Conservation (phyloP, 23 red algal genomes). For the Pyropia haitanensis region DNA sequence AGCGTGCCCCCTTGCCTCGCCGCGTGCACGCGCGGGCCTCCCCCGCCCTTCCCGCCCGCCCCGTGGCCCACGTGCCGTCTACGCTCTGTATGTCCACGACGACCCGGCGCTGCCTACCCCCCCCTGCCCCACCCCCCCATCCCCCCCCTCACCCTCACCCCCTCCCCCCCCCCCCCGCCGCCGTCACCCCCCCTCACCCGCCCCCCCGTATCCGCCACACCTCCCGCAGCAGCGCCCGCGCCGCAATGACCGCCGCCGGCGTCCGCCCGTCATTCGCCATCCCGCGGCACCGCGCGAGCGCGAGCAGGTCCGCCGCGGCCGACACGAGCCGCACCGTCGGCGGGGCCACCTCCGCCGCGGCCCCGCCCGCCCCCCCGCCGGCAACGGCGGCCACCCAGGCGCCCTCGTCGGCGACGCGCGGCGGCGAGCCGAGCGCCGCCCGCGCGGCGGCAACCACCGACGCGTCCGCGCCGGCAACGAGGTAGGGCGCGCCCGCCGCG, state of each 20-base stretch:
- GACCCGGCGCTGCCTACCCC: no score
- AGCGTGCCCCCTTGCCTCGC: no score
- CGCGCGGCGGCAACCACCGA: slow-evolving; percentile 26
- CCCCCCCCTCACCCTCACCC: no score
- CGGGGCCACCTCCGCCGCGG: slow-evolving; percentile 21
- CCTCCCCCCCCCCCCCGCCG: no score
- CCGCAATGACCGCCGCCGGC: slow-evolving; percentile 25
- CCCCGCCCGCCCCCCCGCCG: slow-evolving; percentile 4
- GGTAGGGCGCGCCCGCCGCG: slow-evolving; percentile 10
- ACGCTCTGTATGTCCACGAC: no score
- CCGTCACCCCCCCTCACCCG: no score
- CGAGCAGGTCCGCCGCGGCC: slow-evolving; percentile 41
- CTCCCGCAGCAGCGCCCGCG: slow-evolving; percentile 10
- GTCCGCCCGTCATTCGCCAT: slow-evolving; percentile 53
- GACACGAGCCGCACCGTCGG: slow-evolving; percentile 8
- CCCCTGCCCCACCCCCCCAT: no score
- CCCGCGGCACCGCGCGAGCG: slow-evolving; percentile 21
- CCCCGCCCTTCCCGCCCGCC: no score
- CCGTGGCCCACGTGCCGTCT: no score
- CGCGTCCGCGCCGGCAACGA: slow-evolving; percentile 29
- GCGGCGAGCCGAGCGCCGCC: slow-evolving; percentile 9
- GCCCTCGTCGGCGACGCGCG: slow-evolving; percentile 5
- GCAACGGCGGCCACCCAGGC: slow-evolving; percentile 5
- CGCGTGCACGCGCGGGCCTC: no score
- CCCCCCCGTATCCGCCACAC: no score